Evolutionary conservation across 805 yeast species (phyloP), one percentile per base, ranked within the genome.

Genomic region (Sungouiella thailandica): DNA sequence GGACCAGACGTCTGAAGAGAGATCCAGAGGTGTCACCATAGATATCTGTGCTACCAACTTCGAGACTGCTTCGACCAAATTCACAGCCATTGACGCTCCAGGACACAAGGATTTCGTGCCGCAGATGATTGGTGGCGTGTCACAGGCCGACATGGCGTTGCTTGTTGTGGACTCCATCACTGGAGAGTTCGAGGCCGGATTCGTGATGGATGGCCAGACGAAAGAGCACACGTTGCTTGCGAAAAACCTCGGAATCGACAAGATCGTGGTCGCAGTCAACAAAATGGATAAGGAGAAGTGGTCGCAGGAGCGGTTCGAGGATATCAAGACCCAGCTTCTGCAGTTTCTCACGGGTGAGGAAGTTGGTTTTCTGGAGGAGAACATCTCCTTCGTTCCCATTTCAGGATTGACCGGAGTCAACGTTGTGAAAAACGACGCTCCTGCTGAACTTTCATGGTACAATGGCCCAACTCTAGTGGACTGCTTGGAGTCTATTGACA

Each of bases 81-180:
- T 80, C 52, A 78, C 86, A 1, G 80, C 87, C 4, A 76, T 84
- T 35, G 94, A 84, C 60, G 88, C 94, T 1, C 94, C 94, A 0
- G 94, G 94, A 0, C 94, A 84, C 56, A 68, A 71, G 40, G 93
- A 84, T 49, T 84, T 81, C 55, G 83, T 84, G 20, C 94, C 94
- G 4, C 85, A 82, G 47, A 82, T 84, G 87, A 83, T 84, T 44
- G 83, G 85, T 18, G 94, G 94, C 18, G 82, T 84, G 1, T 62
- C 83, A 3, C 88, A 82, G 49, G 89, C 93, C 0, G 93, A 84
- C 48, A 55, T 79, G 27, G 89, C 89, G 0, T 63, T 84, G 12
- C 63, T 83, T 25, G 85, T 84, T 8, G 76, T 84, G 13, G 94
- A 85, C 53, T 55, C 84, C 2, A 65, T 70, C 25, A 62, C 66